Percentiles rank a stretch among this genome's conserved stretches.
These are phyloP conservation scores for Funneliformis caledonium DNA, from an alignment of 371 early-diverging fungal species.

Conservation along the genomic window DNA sequence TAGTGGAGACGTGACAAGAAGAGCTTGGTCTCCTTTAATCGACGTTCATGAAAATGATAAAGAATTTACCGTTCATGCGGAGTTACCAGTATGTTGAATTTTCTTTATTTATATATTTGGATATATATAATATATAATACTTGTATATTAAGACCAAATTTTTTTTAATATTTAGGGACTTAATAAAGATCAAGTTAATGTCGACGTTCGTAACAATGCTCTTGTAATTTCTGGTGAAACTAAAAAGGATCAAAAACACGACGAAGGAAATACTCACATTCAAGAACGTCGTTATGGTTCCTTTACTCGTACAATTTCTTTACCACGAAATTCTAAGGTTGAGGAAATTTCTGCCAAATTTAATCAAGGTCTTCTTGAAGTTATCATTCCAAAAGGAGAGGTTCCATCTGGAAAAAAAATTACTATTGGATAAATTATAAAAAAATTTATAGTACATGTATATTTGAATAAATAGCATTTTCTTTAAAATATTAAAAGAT, in stretches of 20 bases:
- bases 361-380: conserved; percentile 60
- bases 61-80: conserved; percentile 50
- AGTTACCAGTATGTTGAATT: conserved; percentile 49
- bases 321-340: conserved; percentile 55
- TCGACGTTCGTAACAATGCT: conserved; percentile 48
- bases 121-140: not conserved
- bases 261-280: conserved; percentile 48
- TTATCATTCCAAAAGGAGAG: conserved; percentile 58
- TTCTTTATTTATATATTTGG: not conserved
- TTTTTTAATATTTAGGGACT: conserved; percentile 46
- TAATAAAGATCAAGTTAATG: conserved; percentile 53
- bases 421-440: not conserved
- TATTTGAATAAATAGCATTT: no score
- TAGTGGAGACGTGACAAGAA: not conserved
- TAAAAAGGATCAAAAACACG: conserved; percentile 48
- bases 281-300: conserved; percentile 59
- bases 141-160: not conserved
- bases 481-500: no score
- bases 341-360: conserved; percentile 59
- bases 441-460: not conserved
- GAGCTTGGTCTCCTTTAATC: conserved; percentile 42
- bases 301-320: conserved; percentile 56
- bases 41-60: conserved; percentile 55
- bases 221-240: conserved; percentile 52
- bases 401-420: conserved; percentile 43